Percentiles rank a stretch among this genome's conserved stretches.
phyloP scores from a whole-genome alignment of 345 rosid genomes.

The Eucalyptus marginata region DNA sequence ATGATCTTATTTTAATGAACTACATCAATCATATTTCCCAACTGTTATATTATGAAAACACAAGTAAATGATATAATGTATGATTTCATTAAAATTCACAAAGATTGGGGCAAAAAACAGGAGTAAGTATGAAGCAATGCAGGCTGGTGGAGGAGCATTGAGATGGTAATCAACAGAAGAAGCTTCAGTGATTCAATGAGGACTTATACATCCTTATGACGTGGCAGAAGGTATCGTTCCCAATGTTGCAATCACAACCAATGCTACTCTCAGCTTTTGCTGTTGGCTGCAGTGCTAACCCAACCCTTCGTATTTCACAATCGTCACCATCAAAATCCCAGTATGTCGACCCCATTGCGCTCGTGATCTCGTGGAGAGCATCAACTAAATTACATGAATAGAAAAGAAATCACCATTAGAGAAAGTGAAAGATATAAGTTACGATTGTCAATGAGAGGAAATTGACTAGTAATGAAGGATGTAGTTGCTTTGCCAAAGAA shows the following conservation, averaged over 20 bases:
- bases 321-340: conserved; percentile 38
- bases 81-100: neutral
- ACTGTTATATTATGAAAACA: no score
- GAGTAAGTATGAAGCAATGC: neutral
- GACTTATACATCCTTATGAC: conserved; percentile 12
- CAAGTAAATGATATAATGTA: neutral
- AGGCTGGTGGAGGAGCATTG: neutral
- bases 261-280: conserved; percentile 3
- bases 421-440: neutral
- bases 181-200: neutral
- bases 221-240: conserved; percentile 18
- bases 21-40: neutral
- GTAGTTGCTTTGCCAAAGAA: neutral
- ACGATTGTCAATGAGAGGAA: neutral
- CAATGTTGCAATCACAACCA: conserved; percentile 15
- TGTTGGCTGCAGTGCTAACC: neutral
- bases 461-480: neutral
- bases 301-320: conserved; percentile 16
- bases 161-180: neutral
- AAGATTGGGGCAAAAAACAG: neutral
- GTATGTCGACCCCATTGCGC: conserved; percentile 29
- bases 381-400: conserved; percentile 11
- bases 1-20: neutral
- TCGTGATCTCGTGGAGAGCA: conserved; percentile 29
- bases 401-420: neutral